Base-by-base conservation (phyloP, 345 rosid genomes). In the Capsella bursapastoris region DNA sequence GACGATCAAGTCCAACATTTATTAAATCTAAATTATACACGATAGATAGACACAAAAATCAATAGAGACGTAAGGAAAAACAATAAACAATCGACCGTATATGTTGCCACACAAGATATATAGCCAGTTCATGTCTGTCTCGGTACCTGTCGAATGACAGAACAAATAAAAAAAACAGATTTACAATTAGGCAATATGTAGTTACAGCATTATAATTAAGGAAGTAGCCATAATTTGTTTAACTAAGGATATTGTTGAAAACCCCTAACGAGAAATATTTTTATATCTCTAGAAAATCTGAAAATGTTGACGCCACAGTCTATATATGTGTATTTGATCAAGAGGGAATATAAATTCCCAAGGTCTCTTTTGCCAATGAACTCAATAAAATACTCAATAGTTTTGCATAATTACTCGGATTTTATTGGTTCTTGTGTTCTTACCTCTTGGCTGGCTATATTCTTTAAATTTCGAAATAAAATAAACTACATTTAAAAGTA, bases 141-240 rank as follows among this genome's bases (percentile, higher is more conserved):
- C 40, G 79, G 74, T 76, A 75, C 79, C 79, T 75, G 79, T 38
- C 68, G 40, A 22, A 75, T 41, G 63, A 40, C 31, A 66, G 37
- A 74, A 13, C 7, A 50, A 37, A 18, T 18, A 18, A 50, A 22
- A 41, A 29, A 57, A 72, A 31, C 50, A 64, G 0, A 28, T 28
- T 12, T 4, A 2, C 38, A 27, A 50, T 51, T 51, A 22, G 8
- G 13, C 13, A 43, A 16, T 8, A 4, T 32, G 25, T 22, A 22
- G 25, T 22, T 22, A 40, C 15, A 52, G 28, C 13, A 51, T 35
- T 44, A 11, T 41, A 41, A 53, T 28, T 53, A 28, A 6, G 25
- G 25, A 22, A 18, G 38, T 16, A 34, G 12, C 25, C 28, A 10
- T 47, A 9, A 1, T 22, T 59, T 35, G 37, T 11, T 13, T 15